Evolutionary conservation across 2,329 filamentous ascomycete genomes (phyloP), one percentile per base, ranked within the genome.

Genomic region (Fusarium transvaalense): DNA sequence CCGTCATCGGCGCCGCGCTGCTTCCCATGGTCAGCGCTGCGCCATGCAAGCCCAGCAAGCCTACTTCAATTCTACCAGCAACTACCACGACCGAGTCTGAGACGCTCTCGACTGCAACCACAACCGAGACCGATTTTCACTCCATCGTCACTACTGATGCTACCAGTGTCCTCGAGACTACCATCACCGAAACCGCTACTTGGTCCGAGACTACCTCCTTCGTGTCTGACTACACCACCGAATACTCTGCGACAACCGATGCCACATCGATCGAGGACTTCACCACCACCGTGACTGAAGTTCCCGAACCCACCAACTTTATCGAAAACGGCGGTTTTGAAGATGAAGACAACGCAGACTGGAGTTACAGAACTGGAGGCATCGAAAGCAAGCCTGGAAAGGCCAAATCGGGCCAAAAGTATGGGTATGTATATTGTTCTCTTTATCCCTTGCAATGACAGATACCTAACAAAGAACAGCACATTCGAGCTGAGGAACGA

Each of bases 1-100:
- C 59, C 13, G 8, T 62, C 3, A 45, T 71, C 4, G 47, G 66
- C 7, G 66, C 63, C 1, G 54, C 43, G 1, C 10, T 69, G 37
- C 19, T 71, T 15, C 64, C 60, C 0, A 56, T 55, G 1, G 46
- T 15, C 4, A 65, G 15, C 6, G 63, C 63, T 14, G 31, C 7
- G 15, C 51, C 51, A 35, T 54, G 51, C 5, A 43, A 17, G 1
- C 51, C 51, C 6, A 32, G 19, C 5, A 46, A 35, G 13, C 7
- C 39, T 5, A 54, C 51, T 19, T 34, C 50, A 2, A 5, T 32
- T 5, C 13, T 23, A 1, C 34, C 31, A 25, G 19, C 31, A 3
- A 25, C 56, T 12, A 43, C 52, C 0, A 10, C 51, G 0, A 34
- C 34, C 1, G 48, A 8, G 10, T 3, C 19, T 14, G n/a, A 55